A percentile compares a stretch with the other conserved stretches of the same genome.
These are phyloP conservation scores for Ascochyta lentis DNA, from an alignment of 2,329 filamentous ascomycete species.

Conservation along the genomic window DNA sequence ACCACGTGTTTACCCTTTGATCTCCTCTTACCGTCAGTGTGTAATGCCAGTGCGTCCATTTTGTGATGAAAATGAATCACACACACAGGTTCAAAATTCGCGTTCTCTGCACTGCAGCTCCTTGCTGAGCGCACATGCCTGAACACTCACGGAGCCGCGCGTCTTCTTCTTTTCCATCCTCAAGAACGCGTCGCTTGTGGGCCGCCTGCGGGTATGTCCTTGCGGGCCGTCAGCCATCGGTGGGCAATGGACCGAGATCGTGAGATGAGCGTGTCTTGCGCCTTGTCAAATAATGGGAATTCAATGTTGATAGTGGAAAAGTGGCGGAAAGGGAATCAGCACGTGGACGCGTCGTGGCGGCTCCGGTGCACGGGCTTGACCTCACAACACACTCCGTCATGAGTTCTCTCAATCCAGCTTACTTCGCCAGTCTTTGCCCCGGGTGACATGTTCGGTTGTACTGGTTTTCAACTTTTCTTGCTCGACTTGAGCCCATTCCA, in stretches of 20 bases:
- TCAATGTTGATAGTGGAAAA: not conserved
- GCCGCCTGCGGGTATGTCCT: not conserved
- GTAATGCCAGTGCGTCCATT: too few relatives aligned
- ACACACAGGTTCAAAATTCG: not conserved
- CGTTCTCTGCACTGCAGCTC: not conserved
- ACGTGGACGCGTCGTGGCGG: not conserved
- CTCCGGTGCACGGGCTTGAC: not conserved
- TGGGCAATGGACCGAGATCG: not conserved
- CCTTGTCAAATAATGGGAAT: not conserved
- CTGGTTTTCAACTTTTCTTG: too few relatives aligned
- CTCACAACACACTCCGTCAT: not conserved
- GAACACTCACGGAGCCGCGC: constrained; percentile 1
- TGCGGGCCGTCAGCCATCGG: not conserved
- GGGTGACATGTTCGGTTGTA: too few relatives aligned
- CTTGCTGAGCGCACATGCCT: not conserved
- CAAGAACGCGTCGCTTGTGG: constrained; percentile 3
- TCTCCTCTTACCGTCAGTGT: not conserved
- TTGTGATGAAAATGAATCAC: not conserved
- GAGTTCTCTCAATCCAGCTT: too few relatives aligned
- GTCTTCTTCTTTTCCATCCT: not conserved
- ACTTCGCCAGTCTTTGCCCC: too few relatives aligned
- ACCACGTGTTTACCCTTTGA: not conserved
- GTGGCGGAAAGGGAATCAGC: not conserved
- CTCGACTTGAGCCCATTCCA: too few relatives aligned
- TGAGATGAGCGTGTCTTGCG: not conserved